Percentiles rank a stretch among this genome's conserved stretches.
Conservation (phyloP, 2,329 filamentous ascomycete species). For the Biscogniauxia sp. region DNA sequence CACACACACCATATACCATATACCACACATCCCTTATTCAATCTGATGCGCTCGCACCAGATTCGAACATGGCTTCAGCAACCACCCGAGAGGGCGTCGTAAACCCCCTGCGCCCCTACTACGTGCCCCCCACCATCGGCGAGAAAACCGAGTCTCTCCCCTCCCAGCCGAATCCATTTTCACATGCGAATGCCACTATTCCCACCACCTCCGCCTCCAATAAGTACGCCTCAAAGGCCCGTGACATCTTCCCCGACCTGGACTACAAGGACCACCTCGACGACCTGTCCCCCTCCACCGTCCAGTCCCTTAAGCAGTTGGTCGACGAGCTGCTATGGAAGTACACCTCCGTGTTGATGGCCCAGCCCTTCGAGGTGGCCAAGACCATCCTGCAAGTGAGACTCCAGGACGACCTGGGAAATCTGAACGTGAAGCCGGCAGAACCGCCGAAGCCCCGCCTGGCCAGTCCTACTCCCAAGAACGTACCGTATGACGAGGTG, state of each 20-base stretch:
- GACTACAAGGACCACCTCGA: slow-evolving; percentile 88
- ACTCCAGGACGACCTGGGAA: slow-evolving; percentile 50
- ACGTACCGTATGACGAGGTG: slow-evolving; percentile 36
- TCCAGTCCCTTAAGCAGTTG: slow-evolving; percentile 72
- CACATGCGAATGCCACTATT: slow-evolving; percentile 36
- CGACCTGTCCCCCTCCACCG: slow-evolving; percentile 70
- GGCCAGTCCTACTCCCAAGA: slow-evolving; percentile 35
- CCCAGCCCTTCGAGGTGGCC: slow-evolving; percentile 95
- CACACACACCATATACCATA: no score
- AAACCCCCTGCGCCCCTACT: slow-evolving; percentile 61
- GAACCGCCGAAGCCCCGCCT: slow-evolving; percentile 32
- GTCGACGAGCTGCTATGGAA: slow-evolving; percentile 87
- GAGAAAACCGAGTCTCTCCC: slow-evolving; percentile 43
- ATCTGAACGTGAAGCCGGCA: slow-evolving; percentile 27
- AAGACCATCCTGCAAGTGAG: slow-evolving; percentile 87
- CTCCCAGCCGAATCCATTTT: slow-evolving; percentile 42
- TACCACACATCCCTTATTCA: background rate
- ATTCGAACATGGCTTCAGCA: slow-evolving; percentile 15
- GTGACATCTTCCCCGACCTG: slow-evolving; percentile 83
- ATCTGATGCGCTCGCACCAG: no score
- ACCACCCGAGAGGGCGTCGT: slow-evolving; percentile 48
- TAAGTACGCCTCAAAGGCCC: slow-evolving; percentile 62
- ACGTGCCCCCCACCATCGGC: slow-evolving; percentile 64
- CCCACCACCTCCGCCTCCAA: slow-evolving; percentile 17
- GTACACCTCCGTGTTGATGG: slow-evolving; percentile 83